Conservation (phyloP, 2,329 filamentous ascomycete genomes). For the Penicillium griseofulvum region DNA sequence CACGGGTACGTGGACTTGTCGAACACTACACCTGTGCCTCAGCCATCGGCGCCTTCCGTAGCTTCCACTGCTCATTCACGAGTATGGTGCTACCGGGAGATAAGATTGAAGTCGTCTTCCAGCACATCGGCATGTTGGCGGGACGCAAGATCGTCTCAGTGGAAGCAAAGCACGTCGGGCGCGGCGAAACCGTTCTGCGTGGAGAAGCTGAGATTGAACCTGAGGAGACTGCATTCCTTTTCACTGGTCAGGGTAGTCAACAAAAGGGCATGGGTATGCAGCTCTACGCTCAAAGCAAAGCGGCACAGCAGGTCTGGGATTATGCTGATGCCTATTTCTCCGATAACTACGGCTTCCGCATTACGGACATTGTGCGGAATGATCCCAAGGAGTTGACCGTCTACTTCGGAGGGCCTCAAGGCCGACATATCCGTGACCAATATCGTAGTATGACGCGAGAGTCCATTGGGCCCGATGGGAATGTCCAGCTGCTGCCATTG, state of each 20-base stretch:
- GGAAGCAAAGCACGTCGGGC: slow-evolving; percentile 56
- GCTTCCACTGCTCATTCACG: slow-evolving; percentile 90
- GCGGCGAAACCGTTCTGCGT: slow-evolving; percentile 87
- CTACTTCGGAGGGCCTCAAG: not conserved
- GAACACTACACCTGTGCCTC: slow-evolving; percentile 58
- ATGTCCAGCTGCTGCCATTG: not conserved
- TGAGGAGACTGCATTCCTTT: not conserved
- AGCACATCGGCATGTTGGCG: slow-evolving; percentile 57
- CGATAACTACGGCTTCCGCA: not conserved
- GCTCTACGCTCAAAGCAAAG: not conserved
- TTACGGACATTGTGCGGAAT: not conserved
- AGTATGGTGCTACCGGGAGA: slow-evolving; percentile 97
- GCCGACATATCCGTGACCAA: not conserved
- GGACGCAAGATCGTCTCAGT: slow-evolving; percentile 86
- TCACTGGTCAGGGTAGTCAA: not conserved
- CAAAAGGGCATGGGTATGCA: not conserved
- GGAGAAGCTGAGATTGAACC: slow-evolving; percentile 77
- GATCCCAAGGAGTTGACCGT: not conserved
- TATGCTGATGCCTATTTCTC: not conserved
- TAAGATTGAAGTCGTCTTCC: slow-evolving; percentile 67
- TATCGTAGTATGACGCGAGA: not conserved
- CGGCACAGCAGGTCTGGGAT: not conserved
- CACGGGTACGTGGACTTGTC: slow-evolving; percentile 49
- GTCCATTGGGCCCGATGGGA: not conserved
- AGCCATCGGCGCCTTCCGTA: slow-evolving; percentile 87